Base-by-base conservation (phyloP, 1,139 yeast species). In the Suhomyces atakaporum region DNA sequence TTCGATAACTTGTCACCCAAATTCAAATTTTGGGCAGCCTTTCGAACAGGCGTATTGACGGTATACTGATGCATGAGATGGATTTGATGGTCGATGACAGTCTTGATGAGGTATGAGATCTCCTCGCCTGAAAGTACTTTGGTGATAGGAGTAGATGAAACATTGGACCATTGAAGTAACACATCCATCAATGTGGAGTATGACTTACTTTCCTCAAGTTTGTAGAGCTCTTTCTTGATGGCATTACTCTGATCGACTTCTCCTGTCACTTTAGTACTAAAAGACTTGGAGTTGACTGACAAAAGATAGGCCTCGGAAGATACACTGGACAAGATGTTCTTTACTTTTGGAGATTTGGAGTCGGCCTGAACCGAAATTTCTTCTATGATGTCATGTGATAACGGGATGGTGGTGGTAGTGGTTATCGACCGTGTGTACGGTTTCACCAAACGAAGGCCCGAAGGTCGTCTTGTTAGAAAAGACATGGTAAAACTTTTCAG, bases 11-110 rank as follows among this genome's bases (percentile, higher is more conserved):
- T 40, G 14, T 39, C 40, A 6, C 44, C 36, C 18, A 54, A 29
- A 2, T 49, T 42, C 9, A 20, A 15, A 14, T 43, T 43, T 3
- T 27, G 28, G 11, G 15, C 20, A 14, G 47, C 40, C 15, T 43
- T 44, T 14, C 20, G 29, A n/a, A 43, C 38, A 4, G 44, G 43
- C 3, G 44, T 22, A n/a, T 35, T 35, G 18, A 38, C 16, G 11
- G 44, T 35, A 23, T 35, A 45, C 16, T 44, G 39, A 29, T 45
- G 48, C 38, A 47, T 32, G 3, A 39, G 37, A 7, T 33, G 22
- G 19, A 53, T 36, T 38, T 61, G 64, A 28, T 56, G 51, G 10
- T 51, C 46, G 8, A 65, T 54, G 7, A 66, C 39, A 11, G 44
- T 33, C 12, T 50, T 35, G 18, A 65, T 46, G 43, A 63, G 54